Conservation (phyloP, 116 monocot species). For the Phalaenopsis hybrid region DNA sequence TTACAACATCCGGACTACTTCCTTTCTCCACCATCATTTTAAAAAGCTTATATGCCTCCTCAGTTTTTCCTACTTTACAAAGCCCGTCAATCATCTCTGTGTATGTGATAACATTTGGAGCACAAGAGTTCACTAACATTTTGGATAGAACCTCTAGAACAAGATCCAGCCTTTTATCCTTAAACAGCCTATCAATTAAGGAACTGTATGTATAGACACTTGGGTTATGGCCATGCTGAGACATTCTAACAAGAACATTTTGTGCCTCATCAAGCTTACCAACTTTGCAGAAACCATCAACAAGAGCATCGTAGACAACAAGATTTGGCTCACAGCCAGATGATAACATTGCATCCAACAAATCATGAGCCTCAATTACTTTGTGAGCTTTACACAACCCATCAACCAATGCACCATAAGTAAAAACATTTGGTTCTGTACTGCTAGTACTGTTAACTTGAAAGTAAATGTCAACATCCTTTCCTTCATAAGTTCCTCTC, state of each 20-base stretch:
- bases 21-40: conserved; percentile 91
- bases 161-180: conserved; percentile 84
- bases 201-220: conserved; percentile 84
- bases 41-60: conserved; percentile 74
- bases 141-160: conserved; percentile 70
- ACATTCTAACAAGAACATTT: conserved; percentile 66
- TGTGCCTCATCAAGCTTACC: conserved; percentile 79
- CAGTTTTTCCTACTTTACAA: conserved; percentile 74
- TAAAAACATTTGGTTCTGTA: conserved; percentile 75
- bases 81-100: conserved; percentile 98
- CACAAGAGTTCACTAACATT: conserved; percentile 82
- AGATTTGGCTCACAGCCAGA: conserved; percentile 76
- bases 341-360: conserved; percentile 61
- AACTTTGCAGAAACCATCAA: conserved; percentile 89
- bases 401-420: conserved; percentile 91
- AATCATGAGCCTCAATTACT: conserved; percentile 52
- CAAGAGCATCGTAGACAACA: conserved; percentile 85
- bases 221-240: conserved; percentile 54
- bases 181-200: conserved; percentile 80
- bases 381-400: conserved; percentile 94
- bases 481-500: conserved; percentile 42
- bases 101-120: conserved; percentile 86
- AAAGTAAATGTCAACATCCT: conserved; percentile 44
- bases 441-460: conserved; percentile 15
- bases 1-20: conserved; percentile 83